Base-by-base conservation (phyloP, 2,329 filamentous ascomycete genomes). In the Penicillium sp. region DNA sequence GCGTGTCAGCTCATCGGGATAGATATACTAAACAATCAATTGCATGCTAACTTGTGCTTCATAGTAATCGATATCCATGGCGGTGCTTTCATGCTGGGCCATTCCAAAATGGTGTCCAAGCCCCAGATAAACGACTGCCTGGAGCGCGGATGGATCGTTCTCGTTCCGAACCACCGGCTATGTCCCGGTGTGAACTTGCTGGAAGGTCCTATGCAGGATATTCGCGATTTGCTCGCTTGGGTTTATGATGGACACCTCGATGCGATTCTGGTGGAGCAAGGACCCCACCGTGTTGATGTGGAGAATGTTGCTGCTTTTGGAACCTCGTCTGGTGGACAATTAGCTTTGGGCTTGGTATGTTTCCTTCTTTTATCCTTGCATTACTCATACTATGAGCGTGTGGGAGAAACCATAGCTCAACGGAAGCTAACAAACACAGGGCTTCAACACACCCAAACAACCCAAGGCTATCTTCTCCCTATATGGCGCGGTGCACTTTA, bases 101-200 rank as follows among this genome's bases (percentile, higher is more conserved):
- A 72, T 26, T 75, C 72, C 2, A 61, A 69, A 19, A 74, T 77
- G 70, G 70, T 78, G 55, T 77, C 76, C 42, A 62, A 67, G 19
- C 66, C 75, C 37, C 76, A 78, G 50, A 63, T 77, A 14, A 53
- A 67, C 9, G 75, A 78, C 60, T 77, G 76, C 44, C 67, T 77
- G 0, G 52, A 60, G 16, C 67, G 75, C 19, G 65, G 68, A 21
- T 78, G 74, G 75, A 75, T 78, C 47, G 72, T 77, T 1, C 54
- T 77, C 6, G 72, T 68, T 4, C 75, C 75, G 2, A 70, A 71
- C 48, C 68, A 70, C 51, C 57, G 69, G 5, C 60, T 71, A 9
- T 83, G 81, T 55, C 82, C 81, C 0, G 79, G 83, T 44, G 70
- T 76, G 3, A 77, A 67, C 21, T 62, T 84, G 3, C 48, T 72